Base-by-base conservation (phyloP, 177 flowering plant genomes). In the Vitis hybrid region DNA sequence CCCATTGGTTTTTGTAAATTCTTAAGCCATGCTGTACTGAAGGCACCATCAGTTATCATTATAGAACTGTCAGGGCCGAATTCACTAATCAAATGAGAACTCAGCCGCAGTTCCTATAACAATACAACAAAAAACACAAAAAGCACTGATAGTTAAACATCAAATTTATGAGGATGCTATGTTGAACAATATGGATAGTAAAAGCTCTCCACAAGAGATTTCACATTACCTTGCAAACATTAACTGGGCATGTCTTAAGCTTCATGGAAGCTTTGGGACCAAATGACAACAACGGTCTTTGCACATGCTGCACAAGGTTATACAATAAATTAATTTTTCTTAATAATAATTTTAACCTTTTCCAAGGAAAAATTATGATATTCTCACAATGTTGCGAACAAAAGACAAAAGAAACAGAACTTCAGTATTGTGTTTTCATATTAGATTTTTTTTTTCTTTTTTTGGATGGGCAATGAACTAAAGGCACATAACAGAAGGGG, bases 211-310 rank as follows among this genome's bases (percentile, higher is more conserved):
- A 67, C 15, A 45, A 59, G 20, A 49, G 9, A 62, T n/a, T 59
- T 51, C 60, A 61, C 31, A 64, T 60, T 80, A 89, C 97, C 99
- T 93, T 91, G 80, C 88, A 83, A 73, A 93, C 97, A 83, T 79
- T 82, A 66, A 84, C 72, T 16, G 99, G 97, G 63, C 80, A 85
- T 56, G 98, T 93, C 79, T 69, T 83, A 63, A 90, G 94, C 81
- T 82, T 85, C 76, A 82, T 79, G 66, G 93, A 84, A 73, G 91
- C 87, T 74, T 93, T 95, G 61, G 99, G 99, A 77, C 99, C 99
- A 86, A 95, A 95, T 51, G 90, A 91, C 4, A 91, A 76, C 76
- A 90, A 62, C 52, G 97, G 91, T 60, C 98, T 87, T 72, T 87
- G 93, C 39, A 95, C 93, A 81, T 93, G 98, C 98, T 91, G 89